Conservation (phyloP, 31 red algal genomes). For the Pterothamnion heteromorphum region DNA sequence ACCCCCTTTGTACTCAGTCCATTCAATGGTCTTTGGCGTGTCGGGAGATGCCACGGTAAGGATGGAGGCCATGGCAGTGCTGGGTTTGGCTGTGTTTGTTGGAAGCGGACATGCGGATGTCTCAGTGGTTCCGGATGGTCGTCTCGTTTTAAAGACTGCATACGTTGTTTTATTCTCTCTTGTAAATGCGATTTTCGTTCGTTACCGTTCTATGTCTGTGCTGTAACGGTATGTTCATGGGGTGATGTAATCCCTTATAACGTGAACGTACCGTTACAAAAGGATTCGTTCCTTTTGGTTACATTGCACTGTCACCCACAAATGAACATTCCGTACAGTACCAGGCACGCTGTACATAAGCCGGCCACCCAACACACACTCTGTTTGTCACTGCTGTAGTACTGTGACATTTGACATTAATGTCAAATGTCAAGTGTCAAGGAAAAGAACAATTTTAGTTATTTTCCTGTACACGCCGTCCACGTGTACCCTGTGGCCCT, state of each 20-base stretch:
- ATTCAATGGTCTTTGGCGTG: conserved; percentile 15
- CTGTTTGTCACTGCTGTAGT: too few species aligned
- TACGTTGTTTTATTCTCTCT: background rate
- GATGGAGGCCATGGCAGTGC: background rate
- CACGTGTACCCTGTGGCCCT: background rate
- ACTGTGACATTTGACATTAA: too few species aligned
- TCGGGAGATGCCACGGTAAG: too few species aligned
- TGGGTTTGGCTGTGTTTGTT: background rate
- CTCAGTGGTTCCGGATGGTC: background rate
- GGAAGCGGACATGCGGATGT: background rate
- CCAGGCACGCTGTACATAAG: too few species aligned
- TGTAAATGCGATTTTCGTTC: background rate
- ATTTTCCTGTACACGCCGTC: background rate
- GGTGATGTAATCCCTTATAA: background rate
- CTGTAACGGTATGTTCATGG: background rate
- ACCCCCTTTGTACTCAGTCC: conserved; percentile 31
- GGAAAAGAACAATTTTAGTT: background rate
- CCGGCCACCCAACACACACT: too few species aligned
- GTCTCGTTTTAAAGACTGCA: background rate
- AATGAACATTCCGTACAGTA: too few species aligned
- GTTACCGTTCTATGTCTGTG: background rate
- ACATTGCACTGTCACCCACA: too few species aligned
- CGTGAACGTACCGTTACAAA: background rate
- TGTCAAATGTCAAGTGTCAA: too few species aligned
- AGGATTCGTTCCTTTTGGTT: background rate